Conservation (phyloP, 345 rosid genomes). For the Syzygium aromaticum region DNA sequence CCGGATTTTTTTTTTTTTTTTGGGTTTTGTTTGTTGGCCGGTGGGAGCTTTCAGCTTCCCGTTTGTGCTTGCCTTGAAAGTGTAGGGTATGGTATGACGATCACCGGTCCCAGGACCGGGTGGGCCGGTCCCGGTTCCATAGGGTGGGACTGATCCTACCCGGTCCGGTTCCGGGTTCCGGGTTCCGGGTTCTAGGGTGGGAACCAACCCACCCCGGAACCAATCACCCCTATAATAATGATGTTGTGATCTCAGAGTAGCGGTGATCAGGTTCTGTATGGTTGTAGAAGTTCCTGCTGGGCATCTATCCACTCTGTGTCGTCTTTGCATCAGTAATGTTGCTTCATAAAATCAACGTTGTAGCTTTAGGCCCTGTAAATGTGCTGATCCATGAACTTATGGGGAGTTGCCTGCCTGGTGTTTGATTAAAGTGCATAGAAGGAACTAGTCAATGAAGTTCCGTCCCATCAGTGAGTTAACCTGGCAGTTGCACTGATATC, state of each 20-base stretch:
- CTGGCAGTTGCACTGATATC: not conserved
- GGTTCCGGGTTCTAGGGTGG: too few relatives aligned
- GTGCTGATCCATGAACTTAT: not conserved
- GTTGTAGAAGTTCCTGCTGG: not conserved
- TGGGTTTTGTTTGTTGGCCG: accelerated
- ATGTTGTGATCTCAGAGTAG: not conserved
- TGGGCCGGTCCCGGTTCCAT: too few relatives aligned
- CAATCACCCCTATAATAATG: too few relatives aligned
- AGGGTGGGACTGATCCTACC: too few relatives aligned
- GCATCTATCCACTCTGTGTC: not conserved
- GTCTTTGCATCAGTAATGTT: not conserved
- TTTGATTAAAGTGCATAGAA: not conserved
- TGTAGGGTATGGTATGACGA: too few relatives aligned
- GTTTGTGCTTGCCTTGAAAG: too few relatives aligned
- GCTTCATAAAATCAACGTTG: not conserved
- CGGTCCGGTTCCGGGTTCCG: too few relatives aligned
- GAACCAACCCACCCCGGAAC: too few relatives aligned
- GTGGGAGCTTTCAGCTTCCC: not conserved
- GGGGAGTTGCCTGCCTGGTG: not conserved
- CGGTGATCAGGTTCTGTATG: not conserved
- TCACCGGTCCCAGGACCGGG: too few relatives aligned
- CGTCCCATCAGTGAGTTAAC: not conserved
- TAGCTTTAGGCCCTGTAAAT: not conserved
- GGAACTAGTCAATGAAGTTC: not conserved
- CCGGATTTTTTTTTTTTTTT: not conserved